A percentile compares a stretch with the other conserved stretches of the same genome.
phyloP scores from a whole-genome alignment of 345 rosid species.

The Mangifera indica region DNA sequence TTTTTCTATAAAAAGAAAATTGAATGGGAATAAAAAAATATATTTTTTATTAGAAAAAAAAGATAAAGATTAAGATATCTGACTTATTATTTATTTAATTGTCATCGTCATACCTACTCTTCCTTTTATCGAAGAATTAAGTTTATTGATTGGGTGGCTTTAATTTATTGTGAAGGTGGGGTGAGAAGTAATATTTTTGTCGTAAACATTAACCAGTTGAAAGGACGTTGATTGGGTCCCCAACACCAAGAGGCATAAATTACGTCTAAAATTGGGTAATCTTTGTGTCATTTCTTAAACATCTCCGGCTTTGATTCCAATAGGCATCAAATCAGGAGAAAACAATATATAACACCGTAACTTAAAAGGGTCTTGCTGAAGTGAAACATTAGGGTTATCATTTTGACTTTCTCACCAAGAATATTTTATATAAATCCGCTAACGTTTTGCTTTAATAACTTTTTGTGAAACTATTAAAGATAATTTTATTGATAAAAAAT shows the following conservation, averaged over 20 bases:
- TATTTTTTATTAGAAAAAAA: too few species aligned
- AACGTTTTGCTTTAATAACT: neutral
- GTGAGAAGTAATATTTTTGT: neutral
- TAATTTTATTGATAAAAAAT: too few species aligned
- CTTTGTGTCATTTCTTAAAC: neutral
- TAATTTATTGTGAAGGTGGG: neutral
- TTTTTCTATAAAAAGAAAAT: too few species aligned
- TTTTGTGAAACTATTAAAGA: neutral
- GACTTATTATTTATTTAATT: too few species aligned
- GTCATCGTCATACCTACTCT: too few species aligned
- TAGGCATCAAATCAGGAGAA: slow-evolving; percentile 12
- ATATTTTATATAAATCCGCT: slow-evolving; percentile 25
- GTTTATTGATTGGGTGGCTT: too few species aligned
- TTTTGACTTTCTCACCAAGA: slow-evolving; percentile 34
- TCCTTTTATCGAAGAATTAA: neutral
- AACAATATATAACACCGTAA: neutral
- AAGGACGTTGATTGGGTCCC: neutral
- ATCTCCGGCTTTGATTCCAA: slow-evolving; percentile 3
- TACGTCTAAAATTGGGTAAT: slow-evolving; percentile 15
- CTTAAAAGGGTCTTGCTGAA: slow-evolving; percentile 15
- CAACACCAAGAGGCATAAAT: neutral
- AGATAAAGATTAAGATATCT: too few species aligned
- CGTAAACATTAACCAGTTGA: neutral
- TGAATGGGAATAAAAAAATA: too few species aligned
- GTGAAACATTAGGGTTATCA: slow-evolving; percentile 40